A percentile compares a stretch with the other conserved stretches of the same genome.
These are phyloP conservation scores for Endoconidiophora laricicola DNA, from an alignment of 2,329 filamentous ascomycete species.

Conservation along the genomic window DNA sequence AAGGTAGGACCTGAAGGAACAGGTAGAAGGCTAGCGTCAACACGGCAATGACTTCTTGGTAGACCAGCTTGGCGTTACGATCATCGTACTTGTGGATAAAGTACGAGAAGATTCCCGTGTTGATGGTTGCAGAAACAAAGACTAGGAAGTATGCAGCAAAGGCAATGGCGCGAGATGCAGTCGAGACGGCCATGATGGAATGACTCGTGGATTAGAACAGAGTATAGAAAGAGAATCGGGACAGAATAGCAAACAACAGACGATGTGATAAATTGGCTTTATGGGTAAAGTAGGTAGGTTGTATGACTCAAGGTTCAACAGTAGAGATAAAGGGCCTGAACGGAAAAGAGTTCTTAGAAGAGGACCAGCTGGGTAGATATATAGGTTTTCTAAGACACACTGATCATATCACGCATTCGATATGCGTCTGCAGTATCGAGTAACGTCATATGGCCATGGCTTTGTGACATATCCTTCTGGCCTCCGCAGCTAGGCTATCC, in stretches of 20 bases:
- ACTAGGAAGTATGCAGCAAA: conserved; percentile 16
- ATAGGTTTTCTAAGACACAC: neutral
- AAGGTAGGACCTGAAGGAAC: conserved; percentile 14
- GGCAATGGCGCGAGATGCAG: conserved; percentile 2
- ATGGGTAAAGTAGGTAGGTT: too few species aligned
- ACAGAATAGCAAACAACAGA: neutral
- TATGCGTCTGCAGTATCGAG: too few species aligned
- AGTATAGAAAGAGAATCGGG: neutral
- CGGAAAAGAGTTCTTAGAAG: neutral
- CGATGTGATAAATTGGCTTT: neutral
- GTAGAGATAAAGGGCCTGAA: neutral
- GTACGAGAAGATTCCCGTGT: conserved; percentile 16
- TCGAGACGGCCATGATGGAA: neutral
- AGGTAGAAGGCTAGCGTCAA: conserved; percentile 16
- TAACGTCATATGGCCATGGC: too few species aligned
- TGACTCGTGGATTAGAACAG: neutral
- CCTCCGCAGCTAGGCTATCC: too few species aligned
- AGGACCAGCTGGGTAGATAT: neutral
- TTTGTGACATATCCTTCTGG: too few species aligned
- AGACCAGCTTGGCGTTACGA: conserved; percentile 15
- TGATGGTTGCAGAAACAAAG: conserved; percentile 15
- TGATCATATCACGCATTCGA: neutral
- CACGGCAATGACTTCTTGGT: conserved; percentile 16
- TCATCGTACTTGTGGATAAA: conserved; percentile 13
- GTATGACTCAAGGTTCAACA: neutral